Percentiles rank a stretch among this genome's conserved stretches.
Evolutionary conservation across 1,139 yeast genomes (phyloP).

Genomic region (Tardiomyces blankii): DNA sequence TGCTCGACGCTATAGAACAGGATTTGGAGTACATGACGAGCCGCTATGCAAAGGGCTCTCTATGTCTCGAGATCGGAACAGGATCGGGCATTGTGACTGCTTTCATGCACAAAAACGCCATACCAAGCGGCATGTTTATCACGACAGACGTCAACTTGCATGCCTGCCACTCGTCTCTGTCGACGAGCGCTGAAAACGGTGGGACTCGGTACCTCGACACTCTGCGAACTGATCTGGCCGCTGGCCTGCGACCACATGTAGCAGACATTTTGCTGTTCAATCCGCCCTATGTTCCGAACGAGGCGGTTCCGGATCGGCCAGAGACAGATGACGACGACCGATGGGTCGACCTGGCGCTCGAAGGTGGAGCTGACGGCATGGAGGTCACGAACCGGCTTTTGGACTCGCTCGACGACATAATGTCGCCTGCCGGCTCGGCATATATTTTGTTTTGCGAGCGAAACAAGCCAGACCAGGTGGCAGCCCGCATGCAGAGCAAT

Average conservation of each 20-base stretch:
- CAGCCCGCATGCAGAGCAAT: slow-evolving; percentile 31
- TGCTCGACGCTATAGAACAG: slow-evolving; percentile 67
- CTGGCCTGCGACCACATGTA: slow-evolving; percentile 33
- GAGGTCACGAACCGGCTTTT: slow-evolving; percentile 59
- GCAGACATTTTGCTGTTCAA: slow-evolving; percentile 75
- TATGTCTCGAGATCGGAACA: slow-evolving; percentile 79
- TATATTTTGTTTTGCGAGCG: slow-evolving; percentile 81
- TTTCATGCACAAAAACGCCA: slow-evolving; percentile 46
- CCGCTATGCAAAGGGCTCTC: slow-evolving; percentile 26
- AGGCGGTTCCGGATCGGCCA: slow-evolving; percentile 40
- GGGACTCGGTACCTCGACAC: slow-evolving; percentile 38
- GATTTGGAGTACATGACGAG: slow-evolving; percentile 26
- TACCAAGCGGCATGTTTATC: slow-evolving; percentile 36
- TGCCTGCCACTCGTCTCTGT: slow-evolving; percentile 48
- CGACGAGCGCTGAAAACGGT: slow-evolving; percentile 41
- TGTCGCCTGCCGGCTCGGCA: slow-evolving; percentile 57
- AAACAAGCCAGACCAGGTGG: slow-evolving; percentile 61
- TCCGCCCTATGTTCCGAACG: slow-evolving; percentile 93
- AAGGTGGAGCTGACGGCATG: slow-evolving; percentile 92
- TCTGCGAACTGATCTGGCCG: slow-evolving; percentile 44
- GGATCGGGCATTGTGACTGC: slow-evolving; percentile 87
- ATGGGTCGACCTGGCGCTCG: slow-evolving; percentile 83
- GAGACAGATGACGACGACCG: slow-evolving; percentile 31
- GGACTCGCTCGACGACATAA: slow-evolving; percentile 34
- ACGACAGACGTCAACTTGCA: slow-evolving; percentile 75